Conservation (phyloP, 1,139 yeast genomes). For the Pneumocystis jirovecii region DNA sequence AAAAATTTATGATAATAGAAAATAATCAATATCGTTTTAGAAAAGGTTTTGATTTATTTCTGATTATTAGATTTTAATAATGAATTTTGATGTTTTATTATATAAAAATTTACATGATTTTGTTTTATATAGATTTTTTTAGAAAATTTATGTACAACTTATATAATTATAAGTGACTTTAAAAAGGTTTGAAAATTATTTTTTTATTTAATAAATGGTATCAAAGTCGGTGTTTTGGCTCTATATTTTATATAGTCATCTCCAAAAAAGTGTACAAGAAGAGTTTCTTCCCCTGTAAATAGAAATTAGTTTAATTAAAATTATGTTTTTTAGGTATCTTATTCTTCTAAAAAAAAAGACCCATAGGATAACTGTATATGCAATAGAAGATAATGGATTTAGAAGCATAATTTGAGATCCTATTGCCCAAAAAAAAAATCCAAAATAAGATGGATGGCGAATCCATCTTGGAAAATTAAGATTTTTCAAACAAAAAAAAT, state of each 20-base stretch:
- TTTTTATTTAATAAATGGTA: slow-evolving; percentile 40
- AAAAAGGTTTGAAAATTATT: background rate
- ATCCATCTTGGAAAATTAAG: background rate
- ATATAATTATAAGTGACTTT: too few species aligned
- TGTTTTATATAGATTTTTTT: background rate
- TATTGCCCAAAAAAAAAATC: slow-evolving; percentile 86
- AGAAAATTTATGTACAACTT: background rate
- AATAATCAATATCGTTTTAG: too few species aligned
- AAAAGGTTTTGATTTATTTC: too few species aligned
- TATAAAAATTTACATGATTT: too few species aligned
- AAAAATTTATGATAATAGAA: background rate
- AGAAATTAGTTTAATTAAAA: background rate
- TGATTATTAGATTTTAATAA: too few species aligned
- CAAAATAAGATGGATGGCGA: slow-evolving; percentile 85
- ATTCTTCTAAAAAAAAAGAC: slow-evolving; percentile 56
- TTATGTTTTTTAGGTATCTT: slow-evolving; percentile 20
- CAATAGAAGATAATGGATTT: slow-evolving; percentile 41
- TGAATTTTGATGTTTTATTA: background rate
- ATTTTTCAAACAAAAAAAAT: background rate
- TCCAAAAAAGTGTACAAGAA: slow-evolving; percentile 54
- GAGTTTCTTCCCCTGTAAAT: slow-evolving; percentile 42
- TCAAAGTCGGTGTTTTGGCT: slow-evolving; percentile 36
- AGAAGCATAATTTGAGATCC: slow-evolving; percentile 63
- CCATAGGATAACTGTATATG: slow-evolving; percentile 41
- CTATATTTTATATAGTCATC: slow-evolving; percentile 43